Conservation (phyloP, 192 early-diverging fungal genomes). For the Endogone sp. region DNA sequence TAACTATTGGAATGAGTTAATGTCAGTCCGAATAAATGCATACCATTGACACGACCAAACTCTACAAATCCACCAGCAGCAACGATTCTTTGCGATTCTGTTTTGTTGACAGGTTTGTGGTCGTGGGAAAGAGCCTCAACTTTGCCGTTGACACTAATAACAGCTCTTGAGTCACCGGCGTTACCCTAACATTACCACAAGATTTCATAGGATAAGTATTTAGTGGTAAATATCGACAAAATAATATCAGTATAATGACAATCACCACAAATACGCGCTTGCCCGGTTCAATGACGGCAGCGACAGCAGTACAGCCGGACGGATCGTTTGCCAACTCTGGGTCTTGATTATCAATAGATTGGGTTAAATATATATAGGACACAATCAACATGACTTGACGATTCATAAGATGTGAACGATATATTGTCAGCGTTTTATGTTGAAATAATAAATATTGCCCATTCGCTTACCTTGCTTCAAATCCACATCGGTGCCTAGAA, state of each 20-base stretch:
- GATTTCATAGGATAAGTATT: background rate
- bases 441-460: background rate
- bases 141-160: constrained; percentile 76
- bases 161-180: constrained; percentile 93
- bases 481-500: constrained; percentile 72
- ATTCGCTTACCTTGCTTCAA: constrained; percentile 61
- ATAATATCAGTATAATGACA: background rate
- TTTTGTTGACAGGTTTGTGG: constrained; percentile 91
- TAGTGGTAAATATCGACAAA: background rate
- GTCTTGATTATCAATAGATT: no score
- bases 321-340: constrained; percentile 75
- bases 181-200: constrained; percentile 53
- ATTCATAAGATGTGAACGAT: no score
- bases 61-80: constrained; percentile 97
- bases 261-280: constrained; percentile 70
- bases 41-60: constrained; percentile 97
- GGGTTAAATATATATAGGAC: no score
- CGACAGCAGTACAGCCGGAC: constrained; percentile 97
- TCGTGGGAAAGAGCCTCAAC: constrained; percentile 82
- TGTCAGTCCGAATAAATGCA: background rate
- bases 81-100: constrained; percentile 81
- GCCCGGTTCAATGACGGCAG: constrained; percentile 79
- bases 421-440: no score
- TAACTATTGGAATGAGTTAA: background rate
- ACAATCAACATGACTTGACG: no score